Base-by-base conservation (phyloP, 495 filamentous ascomycete species). In the Penicillium maclennaniae region DNA sequence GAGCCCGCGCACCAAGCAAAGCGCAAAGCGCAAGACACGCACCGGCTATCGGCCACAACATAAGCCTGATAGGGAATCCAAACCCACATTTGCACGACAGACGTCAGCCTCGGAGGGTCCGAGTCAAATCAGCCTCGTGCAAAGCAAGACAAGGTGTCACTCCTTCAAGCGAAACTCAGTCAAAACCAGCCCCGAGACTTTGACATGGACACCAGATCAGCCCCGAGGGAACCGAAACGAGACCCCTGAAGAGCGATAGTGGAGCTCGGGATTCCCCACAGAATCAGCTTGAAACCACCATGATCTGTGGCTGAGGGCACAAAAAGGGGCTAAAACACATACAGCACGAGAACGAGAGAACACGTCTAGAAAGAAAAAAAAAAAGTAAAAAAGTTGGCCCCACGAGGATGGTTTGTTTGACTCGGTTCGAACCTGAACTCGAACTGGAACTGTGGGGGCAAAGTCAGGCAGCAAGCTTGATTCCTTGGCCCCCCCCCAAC, bases 281-380 rank as follows among this genome's bases (percentile, higher is more conserved):
- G 51, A 47, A 1, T 45, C 54, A 65, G 44, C 39, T 57, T 66
- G 63, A 66, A 66, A 66, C 63, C 54, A 45, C 63, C 56, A 55
- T 50, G 56, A 58, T 55, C 59, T 63, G 60, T 60, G 57, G 60
- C 63, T 66, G 51, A 52, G 62, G 36, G 26, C 14, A 27, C 19
- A 51, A 65, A 65, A 60, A 36, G 41, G 55, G 57, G 48, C 15
- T 15, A 17, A 28, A 20, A 12, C 17, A 50, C 23, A 20, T 2
- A 34, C 31, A 25, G 20, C 8, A 39, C 20, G 42, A 27, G 21
- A 54, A 25, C 20, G 20, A 37, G 21, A n/a, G 37, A 54, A 44
- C 55, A n/a, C n/a, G 53, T 15, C 27, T 20, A 52, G 54, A 54
- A 43, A n/a, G n/a, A n/a, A n/a, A n/a, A n/a, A n/a, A n/a, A n/a